Evolutionary conservation across 2,329 filamentous ascomycete genomes (phyloP).

Genomic region (Sporothrix curviconia): DNA sequence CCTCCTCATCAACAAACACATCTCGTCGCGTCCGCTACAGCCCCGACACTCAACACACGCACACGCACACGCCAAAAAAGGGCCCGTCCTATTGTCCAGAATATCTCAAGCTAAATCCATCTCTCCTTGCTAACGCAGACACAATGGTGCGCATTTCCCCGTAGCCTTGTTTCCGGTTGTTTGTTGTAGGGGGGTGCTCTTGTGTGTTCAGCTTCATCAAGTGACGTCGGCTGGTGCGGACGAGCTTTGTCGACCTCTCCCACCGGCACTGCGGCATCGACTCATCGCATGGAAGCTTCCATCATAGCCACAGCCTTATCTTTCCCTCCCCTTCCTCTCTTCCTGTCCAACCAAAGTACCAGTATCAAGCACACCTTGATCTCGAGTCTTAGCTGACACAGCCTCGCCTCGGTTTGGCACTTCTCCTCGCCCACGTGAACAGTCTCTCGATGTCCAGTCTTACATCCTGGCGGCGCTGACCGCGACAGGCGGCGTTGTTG

Average conservation of each 20-base stretch:
- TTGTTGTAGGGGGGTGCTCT: too few species aligned
- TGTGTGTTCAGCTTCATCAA: too few species aligned
- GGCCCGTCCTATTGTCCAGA: background rate
- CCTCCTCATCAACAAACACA: background rate
- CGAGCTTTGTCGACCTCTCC: background rate
- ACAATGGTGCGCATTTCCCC: conserved; percentile 1
- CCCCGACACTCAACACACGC: background rate
- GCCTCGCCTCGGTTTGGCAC: background rate
- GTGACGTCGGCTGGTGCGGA: background rate
- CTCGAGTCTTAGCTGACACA: conserved; percentile 4
- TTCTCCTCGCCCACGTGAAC: background rate
- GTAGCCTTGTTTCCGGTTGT: background rate
- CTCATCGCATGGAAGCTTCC: too few species aligned
- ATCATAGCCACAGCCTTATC: background rate
- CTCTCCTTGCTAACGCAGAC: background rate
- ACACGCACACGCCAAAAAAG: too few species aligned
- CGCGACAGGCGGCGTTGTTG: conserved; percentile 78
- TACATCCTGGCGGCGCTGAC: conserved; percentile 75
- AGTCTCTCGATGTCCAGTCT: conserved; percentile 48
- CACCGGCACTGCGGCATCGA: background rate
- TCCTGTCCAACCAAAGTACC: background rate
- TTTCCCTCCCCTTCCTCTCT: background rate
- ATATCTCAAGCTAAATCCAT: background rate
- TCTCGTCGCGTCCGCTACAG: background rate
- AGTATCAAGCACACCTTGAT: too few species aligned